Evolutionary conservation across 2,329 filamentous ascomycete species (phyloP), one percentile per base, ranked within the genome.

Genomic region (Colletotrichum sp.): DNA sequence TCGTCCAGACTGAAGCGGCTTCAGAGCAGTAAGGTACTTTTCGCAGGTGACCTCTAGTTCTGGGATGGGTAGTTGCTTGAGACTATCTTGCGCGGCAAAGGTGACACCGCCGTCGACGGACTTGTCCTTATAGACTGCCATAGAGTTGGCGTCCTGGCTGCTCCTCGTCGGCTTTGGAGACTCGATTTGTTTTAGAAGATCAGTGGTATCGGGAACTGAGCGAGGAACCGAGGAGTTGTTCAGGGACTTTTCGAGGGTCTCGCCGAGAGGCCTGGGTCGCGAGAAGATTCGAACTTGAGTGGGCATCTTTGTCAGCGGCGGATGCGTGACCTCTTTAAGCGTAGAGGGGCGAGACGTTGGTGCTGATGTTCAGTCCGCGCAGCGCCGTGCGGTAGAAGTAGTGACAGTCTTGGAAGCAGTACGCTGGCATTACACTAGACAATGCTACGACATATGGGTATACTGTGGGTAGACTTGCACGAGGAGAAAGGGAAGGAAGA

Each of bases 371-470:
- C 80, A 98, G 88, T 83, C 96, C 93, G 89, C 95, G 95, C 87
- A 98, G 88, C 83, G 95, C 94, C 85, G 93, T 97, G 89, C 95
- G 95, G 88, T 95, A 97, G 87, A 98, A 97, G 87, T 97, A 97
- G 84, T 97, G 95, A 82, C 94, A 97, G 86, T 97, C 94, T 89
- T 97, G 93, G 74, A 95, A 88, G 85, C 89, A 97, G 85, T 95
- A 96, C 81, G 90, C 86, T 88, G 94, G 94, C 95, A 97, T 97
- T 88, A 89, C 88, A 89, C 86, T 87, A 79, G 83, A 81, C 70
- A 75, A 78, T 71, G 39, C 43, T 72, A 69, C 60, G 27, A 43
- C 64, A 70, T 71, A n/a, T 43, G 66, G 48, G 68, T 70, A 68
- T 52, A 65, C 55, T 48, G 65, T 65, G 67, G 68, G 56, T 60